Evolutionary conservation across 805 yeast genomes (phyloP).

Genomic region (Diddensiella santjacobensis): DNA sequence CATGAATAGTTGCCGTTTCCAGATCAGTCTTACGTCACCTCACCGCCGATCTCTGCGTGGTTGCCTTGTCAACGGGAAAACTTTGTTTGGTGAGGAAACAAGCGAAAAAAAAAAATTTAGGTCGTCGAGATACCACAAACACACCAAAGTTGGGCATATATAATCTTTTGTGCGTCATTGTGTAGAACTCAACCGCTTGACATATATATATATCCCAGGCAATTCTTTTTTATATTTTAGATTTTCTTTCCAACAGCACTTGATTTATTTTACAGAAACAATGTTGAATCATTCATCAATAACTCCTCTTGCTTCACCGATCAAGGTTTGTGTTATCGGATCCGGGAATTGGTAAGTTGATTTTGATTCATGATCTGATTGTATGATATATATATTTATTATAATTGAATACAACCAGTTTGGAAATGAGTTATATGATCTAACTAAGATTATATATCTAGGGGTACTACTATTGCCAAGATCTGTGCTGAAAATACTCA

Average conservation of each 20-base stretch:
- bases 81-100: neutral
- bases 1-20: neutral
- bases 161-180: no score
- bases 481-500: constrained; percentile 85
- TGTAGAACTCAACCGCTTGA: no score
- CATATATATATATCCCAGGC: no score
- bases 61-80: neutral
- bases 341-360: constrained; percentile 79
- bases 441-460: constrained; percentile 4
- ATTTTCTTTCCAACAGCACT: neutral
- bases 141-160: no score
- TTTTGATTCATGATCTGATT: no score
- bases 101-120: neutral
- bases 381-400: no score
- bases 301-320: neutral
- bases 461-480: constrained; percentile 95
- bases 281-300: neutral
- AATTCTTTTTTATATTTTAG: neutral
- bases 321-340: constrained; percentile 68
- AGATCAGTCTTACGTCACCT: neutral
- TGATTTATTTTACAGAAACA: neutral
- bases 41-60: neutral
- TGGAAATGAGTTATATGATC: no score
- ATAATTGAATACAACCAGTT: no score
- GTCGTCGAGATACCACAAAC: neutral